phyloP scores from a whole-genome alignment of 2,329 filamentous ascomycete genomes.

The Sporothrix variecibatus region DNA sequence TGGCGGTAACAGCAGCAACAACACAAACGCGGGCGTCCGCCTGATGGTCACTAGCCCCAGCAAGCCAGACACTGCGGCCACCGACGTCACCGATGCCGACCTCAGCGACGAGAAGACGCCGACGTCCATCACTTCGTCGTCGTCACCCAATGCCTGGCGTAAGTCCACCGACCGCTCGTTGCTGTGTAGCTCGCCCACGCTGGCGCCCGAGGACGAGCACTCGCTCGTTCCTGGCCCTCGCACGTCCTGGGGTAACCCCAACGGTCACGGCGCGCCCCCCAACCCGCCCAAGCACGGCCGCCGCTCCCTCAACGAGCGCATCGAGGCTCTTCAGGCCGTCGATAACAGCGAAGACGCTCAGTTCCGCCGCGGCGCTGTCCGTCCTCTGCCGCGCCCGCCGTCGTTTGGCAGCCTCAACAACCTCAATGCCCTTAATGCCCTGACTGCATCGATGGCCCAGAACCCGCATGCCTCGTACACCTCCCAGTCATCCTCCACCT shows the following conservation, averaged over 20 bases:
- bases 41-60: conserved; percentile 23
- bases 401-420: conserved; percentile 13
- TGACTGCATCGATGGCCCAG: not conserved
- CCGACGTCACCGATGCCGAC: not conserved
- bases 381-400: conserved; percentile 23
- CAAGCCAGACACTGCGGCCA: not conserved
- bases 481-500: not conserved
- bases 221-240: conserved; percentile 10
- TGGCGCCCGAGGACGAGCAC: conserved; percentile 24
- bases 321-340: conserved; percentile 16
- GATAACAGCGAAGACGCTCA: not conserved
- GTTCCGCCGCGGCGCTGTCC: conserved; percentile 10
- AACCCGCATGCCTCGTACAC: not conserved
- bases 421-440: not conserved
- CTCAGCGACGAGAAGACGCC: conserved; percentile 18
- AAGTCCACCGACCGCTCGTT: conserved; percentile 3
- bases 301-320: conserved; percentile 23
- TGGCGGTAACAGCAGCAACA: conserved; percentile 1
- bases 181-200: conserved; percentile 23
- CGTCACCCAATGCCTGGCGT: conserved; percentile 13
- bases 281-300: conserved; percentile 14
- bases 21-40: not conserved
- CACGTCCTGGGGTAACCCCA: conserved; percentile 7
- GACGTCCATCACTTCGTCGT: not conserved
- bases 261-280: not conserved